phyloP scores from a whole-genome alignment of 495 filamentous ascomycete genomes.

The Cercophora sp. region DNA sequence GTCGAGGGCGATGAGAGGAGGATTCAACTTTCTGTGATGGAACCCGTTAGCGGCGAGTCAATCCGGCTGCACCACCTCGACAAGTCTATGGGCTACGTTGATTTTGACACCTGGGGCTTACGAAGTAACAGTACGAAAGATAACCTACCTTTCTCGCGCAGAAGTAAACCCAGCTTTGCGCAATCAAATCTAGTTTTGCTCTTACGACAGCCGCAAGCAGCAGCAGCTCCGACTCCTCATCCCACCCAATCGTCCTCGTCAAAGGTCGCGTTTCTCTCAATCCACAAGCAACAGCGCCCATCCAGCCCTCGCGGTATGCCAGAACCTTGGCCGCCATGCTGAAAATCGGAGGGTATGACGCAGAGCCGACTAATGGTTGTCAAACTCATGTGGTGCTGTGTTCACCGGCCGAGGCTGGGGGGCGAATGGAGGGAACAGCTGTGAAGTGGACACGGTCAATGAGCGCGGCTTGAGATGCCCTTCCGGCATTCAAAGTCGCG shows the following conservation, averaged over 20 bases:
- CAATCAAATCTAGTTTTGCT: conserved; percentile 26
- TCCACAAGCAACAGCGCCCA: conserved; percentile 24
- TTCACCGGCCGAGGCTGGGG: conserved; percentile 15
- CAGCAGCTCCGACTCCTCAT: conserved; percentile 11
- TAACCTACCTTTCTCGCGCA: conserved; percentile 27
- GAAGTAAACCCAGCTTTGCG: conserved; percentile 28
- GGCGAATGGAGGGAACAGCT: conserved; percentile 9
- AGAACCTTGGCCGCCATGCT: conserved; percentile 42
- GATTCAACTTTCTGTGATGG: too few species aligned
- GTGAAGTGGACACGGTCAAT: not conserved
- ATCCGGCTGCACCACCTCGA: too few species aligned
- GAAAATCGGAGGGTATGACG: conserved; percentile 37
- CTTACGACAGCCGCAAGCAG: conserved; percentile 12
- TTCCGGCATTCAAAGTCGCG: not conserved
- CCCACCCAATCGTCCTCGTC: conserved; percentile 22
- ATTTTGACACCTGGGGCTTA: too few species aligned
- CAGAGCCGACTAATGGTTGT: conserved; percentile 23
- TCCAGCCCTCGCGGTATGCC: conserved; percentile 30
- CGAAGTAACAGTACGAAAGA: too few species aligned
- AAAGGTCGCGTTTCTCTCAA: conserved; percentile 13
- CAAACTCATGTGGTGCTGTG: conserved; percentile 44
- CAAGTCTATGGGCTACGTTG: too few species aligned
- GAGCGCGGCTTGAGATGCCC: not conserved
- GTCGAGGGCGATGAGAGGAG: not conserved
- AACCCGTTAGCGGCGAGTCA: too few species aligned